Percentiles rank a stretch among this genome's conserved stretches.
Conservation (phyloP, 495 filamentous ascomycete species). For the Mytilinidion resinicola region DNA sequence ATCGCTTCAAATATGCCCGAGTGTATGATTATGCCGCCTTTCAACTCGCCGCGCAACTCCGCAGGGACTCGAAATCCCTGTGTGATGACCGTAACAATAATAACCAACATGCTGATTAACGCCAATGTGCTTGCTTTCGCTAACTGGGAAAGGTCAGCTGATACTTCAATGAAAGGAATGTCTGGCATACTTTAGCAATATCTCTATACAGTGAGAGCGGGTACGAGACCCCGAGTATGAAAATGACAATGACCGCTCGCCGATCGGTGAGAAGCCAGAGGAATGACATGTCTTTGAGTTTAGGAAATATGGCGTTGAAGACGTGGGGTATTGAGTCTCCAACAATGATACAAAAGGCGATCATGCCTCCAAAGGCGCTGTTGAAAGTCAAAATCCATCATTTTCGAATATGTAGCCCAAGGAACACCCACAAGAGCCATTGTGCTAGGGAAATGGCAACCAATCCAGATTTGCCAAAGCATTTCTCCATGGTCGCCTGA, state of each 20-base stretch:
- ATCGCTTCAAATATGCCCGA: constrained; percentile 89
- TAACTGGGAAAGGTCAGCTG: constrained; percentile 52
- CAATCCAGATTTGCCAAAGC: constrained; percentile 80
- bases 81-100: constrained; percentile 80
- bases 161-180: not conserved
- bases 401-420: not conserved
- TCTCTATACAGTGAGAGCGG: constrained; percentile 89
- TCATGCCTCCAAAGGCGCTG: constrained; percentile 92
- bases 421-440: constrained; percentile 70
- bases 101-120: constrained; percentile 83
- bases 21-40: constrained; percentile 62
- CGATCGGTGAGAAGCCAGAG: constrained; percentile 76
- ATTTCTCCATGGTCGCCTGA: constrained; percentile 89
- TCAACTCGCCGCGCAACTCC: constrained; percentile 63
- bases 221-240: constrained; percentile 80
- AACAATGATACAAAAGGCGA: constrained; percentile 95
- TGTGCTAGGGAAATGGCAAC: constrained; percentile 88
- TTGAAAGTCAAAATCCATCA: not conserved
- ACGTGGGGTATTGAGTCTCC: constrained; percentile 95
- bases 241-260: constrained; percentile 74
- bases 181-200: constrained; percentile 76
- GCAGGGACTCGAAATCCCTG: constrained; percentile 68
- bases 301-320: constrained; percentile 72
- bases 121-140: constrained; percentile 92
- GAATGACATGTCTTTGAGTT: constrained; percentile 62